Base-by-base conservation (phyloP, 441 rosid genomes). In the Syzygium syzygioides region DNA sequence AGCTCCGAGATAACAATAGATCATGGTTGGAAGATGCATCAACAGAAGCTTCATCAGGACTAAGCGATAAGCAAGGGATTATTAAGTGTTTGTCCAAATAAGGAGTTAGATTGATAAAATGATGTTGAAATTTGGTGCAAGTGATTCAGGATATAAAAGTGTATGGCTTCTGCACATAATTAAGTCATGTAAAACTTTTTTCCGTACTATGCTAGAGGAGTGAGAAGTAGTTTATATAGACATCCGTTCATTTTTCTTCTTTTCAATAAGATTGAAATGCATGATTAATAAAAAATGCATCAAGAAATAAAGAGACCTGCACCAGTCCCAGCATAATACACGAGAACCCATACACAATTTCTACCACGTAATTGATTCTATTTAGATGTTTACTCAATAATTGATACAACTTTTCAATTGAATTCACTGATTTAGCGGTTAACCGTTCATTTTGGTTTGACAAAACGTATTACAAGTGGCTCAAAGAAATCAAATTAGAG, bases 111-210 rank as follows among this genome's bases (percentile, higher is more conserved):
- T 13, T 28, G 66, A 0, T 13, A 12, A 59, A 60, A 28, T 60
- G 32, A 5, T 26, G 66, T 32, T 13, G 9, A 32, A 28, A 60
- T 60, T 5, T 26, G 32, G 66, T 5, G 18, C 2, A 60, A 60
- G 32, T 28, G 32, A 59, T 59, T 28, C 0, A 28, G 66, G 66
- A 60, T 60, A 0, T 60, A 0, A 1, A 60, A 60, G 18, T 28
- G 30, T 60, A 0, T 28, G 66, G 32, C 6, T 6, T 7, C 18
- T 60, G 0, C 66, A 28, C 28, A 28, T 5, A 5, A 28, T 1
- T 60, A 28, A 28, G 17, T 60, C 68, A 3, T 6, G 34, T 62
- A 6, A 14, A 62, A 62, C 10, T 28, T 62, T 60, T 28, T 60
- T 5, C 55, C 55, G 1, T 54, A 14, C 18, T 15, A 15, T 5